Evolutionary conservation across 2,329 filamentous ascomycete genomes (phyloP), one percentile per base, ranked within the genome.

Genomic region (Zasmidium citrigriseum): DNA sequence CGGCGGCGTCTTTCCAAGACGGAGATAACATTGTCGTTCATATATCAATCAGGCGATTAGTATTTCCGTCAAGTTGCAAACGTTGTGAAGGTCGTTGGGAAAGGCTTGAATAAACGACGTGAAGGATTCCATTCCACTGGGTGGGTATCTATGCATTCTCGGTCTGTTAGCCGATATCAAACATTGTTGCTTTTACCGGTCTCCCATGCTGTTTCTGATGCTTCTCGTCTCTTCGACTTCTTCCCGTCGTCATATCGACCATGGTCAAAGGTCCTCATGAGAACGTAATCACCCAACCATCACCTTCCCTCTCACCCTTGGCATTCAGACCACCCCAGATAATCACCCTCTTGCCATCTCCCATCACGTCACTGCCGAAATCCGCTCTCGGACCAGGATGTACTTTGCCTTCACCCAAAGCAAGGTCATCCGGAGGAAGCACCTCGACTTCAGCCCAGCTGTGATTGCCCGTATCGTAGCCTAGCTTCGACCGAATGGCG

Each of bases 321-420:
- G 77, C 75, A 67, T 78, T 72, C 16, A 75, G 59, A 1, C 77
- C 77, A 45, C 77, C 77, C 76, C 76, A 79, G 14, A 79, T 66
- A 2, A 78, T 69, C 7, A 78, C 64, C 14, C 65, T 71, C 27
- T 68, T 69, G 21, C 72, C 73, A 29, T 74, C 72, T 62, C 74
- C 68, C 67, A 65, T 61, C 1, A 72, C 65, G 62, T 77, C 75
- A n/a, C 72, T 72, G 1, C 72, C 77, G 54, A 78, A 79, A 34
- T 69, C 74, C 1, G 72, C 75, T 54, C 77, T 62, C 10, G 77
- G 76, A 1, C 77, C 77, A 0, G 77, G 77, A 64, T 80, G 76
- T 4, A 78, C 68, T 55, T 78, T 79, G 3, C 76, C 77, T 27
- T 73, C 72, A 44, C 64, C 68, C 10, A 69, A 70, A 27, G 71